phyloP scores from a whole-genome alignment of 768 basidiomycete species.

The Rhodosporidiobolus odoratus region DNA sequence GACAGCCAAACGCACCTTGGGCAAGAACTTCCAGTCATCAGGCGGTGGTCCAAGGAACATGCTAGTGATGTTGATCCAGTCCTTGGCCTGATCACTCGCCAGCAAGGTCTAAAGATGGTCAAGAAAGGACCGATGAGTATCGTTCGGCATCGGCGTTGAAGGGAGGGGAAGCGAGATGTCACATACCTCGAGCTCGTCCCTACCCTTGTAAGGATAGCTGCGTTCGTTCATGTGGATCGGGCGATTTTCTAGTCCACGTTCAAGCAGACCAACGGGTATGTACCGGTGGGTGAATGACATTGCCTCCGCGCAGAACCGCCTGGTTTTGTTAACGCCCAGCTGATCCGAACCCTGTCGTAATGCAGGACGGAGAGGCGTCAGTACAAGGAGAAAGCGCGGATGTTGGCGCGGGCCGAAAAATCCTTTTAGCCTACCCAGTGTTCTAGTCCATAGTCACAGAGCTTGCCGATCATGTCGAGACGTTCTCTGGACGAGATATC shows the following conservation, averaged over 20 bases:
- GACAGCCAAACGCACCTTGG: conserved; percentile 2
- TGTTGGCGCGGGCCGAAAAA: neutral
- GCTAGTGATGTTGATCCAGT: conserved; percentile 80
- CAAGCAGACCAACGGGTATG: conserved; percentile 85
- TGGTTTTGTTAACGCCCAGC: conserved; percentile 75
- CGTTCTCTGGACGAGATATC: conserved; percentile 41
- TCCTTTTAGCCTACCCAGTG: conserved; percentile 53
- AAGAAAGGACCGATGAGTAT: neutral
- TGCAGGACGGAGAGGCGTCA: neutral
- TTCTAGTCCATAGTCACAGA: conserved; percentile 72
- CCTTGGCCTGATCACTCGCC: conserved; percentile 67
- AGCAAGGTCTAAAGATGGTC: conserved; percentile 60
- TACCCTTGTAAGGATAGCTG: conserved; percentile 76
- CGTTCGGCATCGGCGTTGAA: neutral
- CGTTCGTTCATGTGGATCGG: conserved; percentile 84
- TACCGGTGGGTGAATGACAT: conserved; percentile 85
- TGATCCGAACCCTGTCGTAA: conserved; percentile 45
- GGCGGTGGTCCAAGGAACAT: conserved; percentile 37
- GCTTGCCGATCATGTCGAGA: conserved; percentile 40
- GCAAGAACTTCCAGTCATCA: conserved; percentile 26
- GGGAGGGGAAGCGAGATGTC: neutral
- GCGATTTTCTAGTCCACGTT: no score
- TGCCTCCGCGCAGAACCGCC: conserved; percentile 90
- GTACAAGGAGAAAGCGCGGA: neutral
- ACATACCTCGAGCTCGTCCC: conserved; percentile 74